Base-by-base conservation (phyloP, 2,329 filamentous ascomycete genomes). In the Fusarium musae region DNA sequence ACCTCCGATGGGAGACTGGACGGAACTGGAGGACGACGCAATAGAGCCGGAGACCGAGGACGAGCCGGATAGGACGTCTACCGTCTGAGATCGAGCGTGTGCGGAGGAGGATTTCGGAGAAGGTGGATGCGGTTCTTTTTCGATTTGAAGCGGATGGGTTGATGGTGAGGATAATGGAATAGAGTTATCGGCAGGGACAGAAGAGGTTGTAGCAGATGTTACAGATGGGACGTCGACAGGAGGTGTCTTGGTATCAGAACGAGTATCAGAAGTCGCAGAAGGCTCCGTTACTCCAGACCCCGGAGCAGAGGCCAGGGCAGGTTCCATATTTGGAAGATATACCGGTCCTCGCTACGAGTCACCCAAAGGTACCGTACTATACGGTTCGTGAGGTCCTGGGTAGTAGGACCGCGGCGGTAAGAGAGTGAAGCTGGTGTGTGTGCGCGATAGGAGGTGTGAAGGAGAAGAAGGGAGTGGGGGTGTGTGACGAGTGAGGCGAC, bases 311-410 rank as follows among this genome's bases (percentile, higher is more conserved):
- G 72, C 66, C 72, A 72, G 75, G 71, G 69, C 68, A 44, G 72
- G 64, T 70, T 77, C 77, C 74, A 77, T 78, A 70, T 76, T 76
- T 65, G 69, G 74, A 61, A 66, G 66, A 67, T 76, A 74, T 74
- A 74, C 72, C 70, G 63, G 72, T 60, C 44, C 62, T 71, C 67
- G 68, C 52, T 71, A 72, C 61, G 28, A 66, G 62, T 42, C 44
- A 70, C 66, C 71, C 54, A 59, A 64, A 59, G 58, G 59, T 63
- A 72, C 60, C 58, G 49, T 66, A 50, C 50, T 57, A 53, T 65
- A 73, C 60, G 54, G 49, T 69, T 72, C 59, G 59, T 57, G 63
- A 74, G 50, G 52, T 56, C 67, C 63, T 68, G 67, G 52, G 58
- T 59, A 53, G 62, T 50, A 65, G 59, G 69, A 54, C 47, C 52